Percentiles rank a stretch among this genome's conserved stretches.
These are phyloP conservation scores for Paulinella micropora DNA, from an alignment of 78 protist species.

Conservation along the genomic window DNA sequence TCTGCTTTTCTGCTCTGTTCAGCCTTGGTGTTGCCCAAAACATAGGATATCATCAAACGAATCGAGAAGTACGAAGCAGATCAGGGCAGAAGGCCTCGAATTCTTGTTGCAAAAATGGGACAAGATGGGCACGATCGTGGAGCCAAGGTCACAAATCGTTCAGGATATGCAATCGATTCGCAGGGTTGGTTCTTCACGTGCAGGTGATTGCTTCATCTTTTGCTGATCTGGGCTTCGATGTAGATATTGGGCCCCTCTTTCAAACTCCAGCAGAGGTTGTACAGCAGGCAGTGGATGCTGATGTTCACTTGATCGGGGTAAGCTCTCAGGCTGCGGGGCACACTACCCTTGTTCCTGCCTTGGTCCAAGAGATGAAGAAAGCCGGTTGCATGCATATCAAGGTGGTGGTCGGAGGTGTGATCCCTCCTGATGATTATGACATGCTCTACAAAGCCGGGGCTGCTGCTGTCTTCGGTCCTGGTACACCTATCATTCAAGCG, in stretches of 20 bases:
- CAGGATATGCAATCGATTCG: too few species aligned
- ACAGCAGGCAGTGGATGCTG: conserved; percentile 73
- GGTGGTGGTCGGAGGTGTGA: conserved; percentile 86
- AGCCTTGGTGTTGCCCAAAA: background rate
- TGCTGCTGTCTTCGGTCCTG: conserved; percentile 69
- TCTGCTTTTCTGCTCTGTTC: too few species aligned
- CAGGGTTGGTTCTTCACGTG: too few species aligned
- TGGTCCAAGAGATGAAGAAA: conserved; percentile 40
- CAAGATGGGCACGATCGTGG: conserved; percentile 96
- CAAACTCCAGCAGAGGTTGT: conserved; percentile 55
- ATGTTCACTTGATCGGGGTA: conserved; percentile 91
- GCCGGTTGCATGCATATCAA: conserved; percentile 44
- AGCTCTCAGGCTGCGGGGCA: conserved; percentile 85
- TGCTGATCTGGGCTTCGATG: conserved; percentile 91
- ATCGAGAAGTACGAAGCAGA: background rate
- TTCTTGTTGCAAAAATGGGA: conserved; percentile 86
- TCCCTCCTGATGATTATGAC: conserved; percentile 69
- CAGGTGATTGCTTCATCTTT: conserved; percentile 73
- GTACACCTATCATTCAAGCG: too few species aligned
- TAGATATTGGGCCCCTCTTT: conserved; percentile 83
- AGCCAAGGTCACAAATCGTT: conserved; percentile 79
- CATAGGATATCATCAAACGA: background rate
- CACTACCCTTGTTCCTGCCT: conserved; percentile 76
- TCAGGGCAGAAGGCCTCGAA: conserved; percentile 80
- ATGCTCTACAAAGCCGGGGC: conserved; percentile 70